Base-by-base conservation (phyloP, 345 rosid species). In the Eucalyptus polyanthemos region DNA sequence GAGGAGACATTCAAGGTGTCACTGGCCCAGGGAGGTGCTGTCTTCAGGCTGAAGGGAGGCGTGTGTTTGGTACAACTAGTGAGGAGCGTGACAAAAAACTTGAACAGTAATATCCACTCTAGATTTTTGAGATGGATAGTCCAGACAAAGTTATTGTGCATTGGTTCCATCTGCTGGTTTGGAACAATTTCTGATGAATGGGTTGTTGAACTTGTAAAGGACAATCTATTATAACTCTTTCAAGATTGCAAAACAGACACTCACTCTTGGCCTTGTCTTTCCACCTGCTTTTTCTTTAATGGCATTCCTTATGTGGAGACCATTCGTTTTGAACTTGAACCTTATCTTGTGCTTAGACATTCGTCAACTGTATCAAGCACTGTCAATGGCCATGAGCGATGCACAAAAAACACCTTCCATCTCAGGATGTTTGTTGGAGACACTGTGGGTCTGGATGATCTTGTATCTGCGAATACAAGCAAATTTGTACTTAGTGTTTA, bases 101-200 rank as follows among this genome's bases (percentile, higher is more conserved):
- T 97, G 44, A 97, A 98, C 91, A 99, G 99, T 86, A 96, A 90
- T 93, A 93, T 94, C 67, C 94, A 95, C 96, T 31, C 80, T 89
- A 88, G 89, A 91, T 88, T n/a, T 90, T 94, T 91, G 94, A 95
- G 93, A 93, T 91, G 69, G 99, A 96, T 81, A 95, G 87, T 93
- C 90, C 93, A 17, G 83, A 94, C 89, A 99, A 97, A 93, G 94
- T 96, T 88, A 93, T 90, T 88, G 96, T 95, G 89, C 99, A 96
- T 92, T 97, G 97, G 97, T 98, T 98, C 90, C 94, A 98, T 91
- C 92, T 98, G 76, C 96, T 97, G 80, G 92, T 97, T 89, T 97
- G 98, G 50, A 93, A 96, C 96, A 88, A 92, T 98, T 87, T 95
- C 94, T 45, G 98, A 96, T 90, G 99, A 99, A 87, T 91, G 96